A percentile compares a stretch with the other conserved stretches of the same genome.
phyloP scores from a whole-genome alignment of 441 rosid genomes.

The Jatropha multifida region DNA sequence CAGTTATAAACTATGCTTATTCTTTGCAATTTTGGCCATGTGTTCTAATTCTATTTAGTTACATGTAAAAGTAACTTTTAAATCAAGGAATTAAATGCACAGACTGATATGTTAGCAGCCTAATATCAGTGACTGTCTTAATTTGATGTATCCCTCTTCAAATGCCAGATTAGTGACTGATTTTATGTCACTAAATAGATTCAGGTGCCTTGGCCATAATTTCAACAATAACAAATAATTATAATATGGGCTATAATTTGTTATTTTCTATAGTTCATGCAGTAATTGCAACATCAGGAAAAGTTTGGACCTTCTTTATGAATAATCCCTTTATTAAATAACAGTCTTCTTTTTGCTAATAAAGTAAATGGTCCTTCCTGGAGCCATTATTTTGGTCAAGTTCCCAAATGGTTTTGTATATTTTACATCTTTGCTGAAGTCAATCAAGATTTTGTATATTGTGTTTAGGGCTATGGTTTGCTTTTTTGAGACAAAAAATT shows the following conservation, averaged over 20 bases:
- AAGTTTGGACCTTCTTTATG: not conserved
- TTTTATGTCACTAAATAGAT: not conserved
- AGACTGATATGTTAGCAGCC: not conserved
- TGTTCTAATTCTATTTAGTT: not conserved
- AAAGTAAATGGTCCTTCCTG: not conserved
- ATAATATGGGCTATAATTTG: not conserved
- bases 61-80: not conserved
- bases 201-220: not conserved
- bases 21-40: not conserved
- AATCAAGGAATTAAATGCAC: not conserved
- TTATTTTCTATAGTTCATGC: not conserved
- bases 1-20: not conserved
- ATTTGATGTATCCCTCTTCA: not conserved
- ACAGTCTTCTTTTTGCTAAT: not conserved
- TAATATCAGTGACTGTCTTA: not conserved
- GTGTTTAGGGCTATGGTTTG: not conserved
- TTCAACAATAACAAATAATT: not conserved
- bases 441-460: conserved; percentile 1
- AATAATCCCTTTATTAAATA: not conserved
- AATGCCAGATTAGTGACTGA: not conserved
- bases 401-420: not conserved
- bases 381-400: not conserved
- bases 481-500: not conserved
- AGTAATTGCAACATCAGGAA: not conserved
- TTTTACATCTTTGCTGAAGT: not conserved